These are phyloP conservation scores for Myxozyma melibiosi DNA, from an alignment of 805 yeast species.

Conservation along the genomic window DNA sequence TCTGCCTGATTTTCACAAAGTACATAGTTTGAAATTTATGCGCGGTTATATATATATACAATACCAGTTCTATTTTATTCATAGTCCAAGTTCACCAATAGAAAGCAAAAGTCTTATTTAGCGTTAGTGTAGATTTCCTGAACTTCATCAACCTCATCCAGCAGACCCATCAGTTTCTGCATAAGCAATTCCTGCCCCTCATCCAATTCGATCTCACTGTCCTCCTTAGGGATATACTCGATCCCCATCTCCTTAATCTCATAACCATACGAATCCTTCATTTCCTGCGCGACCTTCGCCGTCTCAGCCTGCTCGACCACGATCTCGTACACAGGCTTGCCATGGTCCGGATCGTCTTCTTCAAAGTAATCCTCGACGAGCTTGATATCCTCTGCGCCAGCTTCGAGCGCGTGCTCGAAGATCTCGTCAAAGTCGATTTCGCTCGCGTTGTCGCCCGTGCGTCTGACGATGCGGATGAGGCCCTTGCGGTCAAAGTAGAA, in stretches of 20 bases:
- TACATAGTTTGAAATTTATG: no score
- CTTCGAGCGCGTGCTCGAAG: slow-evolving; percentile 73
- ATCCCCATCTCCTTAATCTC: slow-evolving; percentile 71
- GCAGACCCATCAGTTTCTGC: slow-evolving; percentile 57
- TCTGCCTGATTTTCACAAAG: no score
- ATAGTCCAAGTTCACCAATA: not conserved
- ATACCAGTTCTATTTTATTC: not conserved
- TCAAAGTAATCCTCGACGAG: slow-evolving; percentile 36
- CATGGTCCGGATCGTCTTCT: slow-evolving; percentile 42
- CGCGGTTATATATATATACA: no score
- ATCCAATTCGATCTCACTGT: slow-evolving; percentile 57
- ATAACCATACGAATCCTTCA: slow-evolving; percentile 55
- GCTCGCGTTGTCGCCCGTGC: slow-evolving; percentile 12
- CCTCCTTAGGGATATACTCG: slow-evolving; percentile 65
- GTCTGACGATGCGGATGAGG: slow-evolving; percentile 46
- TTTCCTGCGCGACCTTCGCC: slow-evolving; percentile 58
- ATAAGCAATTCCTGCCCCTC: slow-evolving; percentile 56
- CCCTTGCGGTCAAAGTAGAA: slow-evolving; percentile 82
- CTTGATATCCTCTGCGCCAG: slow-evolving; percentile 63
- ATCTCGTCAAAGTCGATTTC: slow-evolving; percentile 57
- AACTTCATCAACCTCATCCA: slow-evolving; percentile 85
- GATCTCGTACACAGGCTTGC: slow-evolving; percentile 47
- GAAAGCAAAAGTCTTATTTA: not conserved
- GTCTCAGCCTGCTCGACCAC: slow-evolving; percentile 67
- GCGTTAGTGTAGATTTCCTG: slow-evolving; percentile 73